Conservation (phyloP, 768 basidiomycete genomes). For the Mycena amicta region DNA sequence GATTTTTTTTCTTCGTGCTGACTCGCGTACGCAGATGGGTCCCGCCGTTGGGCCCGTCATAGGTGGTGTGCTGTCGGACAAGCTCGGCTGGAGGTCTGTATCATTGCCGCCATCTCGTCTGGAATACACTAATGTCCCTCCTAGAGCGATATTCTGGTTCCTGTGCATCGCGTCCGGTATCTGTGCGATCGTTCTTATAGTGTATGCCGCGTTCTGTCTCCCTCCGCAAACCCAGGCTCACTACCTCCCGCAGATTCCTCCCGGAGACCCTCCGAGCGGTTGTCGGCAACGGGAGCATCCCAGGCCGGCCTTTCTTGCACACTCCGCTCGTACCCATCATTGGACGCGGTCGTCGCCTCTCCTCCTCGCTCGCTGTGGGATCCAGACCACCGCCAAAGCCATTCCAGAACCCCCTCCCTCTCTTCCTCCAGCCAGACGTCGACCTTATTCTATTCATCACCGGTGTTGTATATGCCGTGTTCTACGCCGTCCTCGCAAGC, state of each 20-base stretch:
- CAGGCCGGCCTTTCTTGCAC: slow-evolving; percentile 37
- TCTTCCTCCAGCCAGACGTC: slow-evolving; percentile 61
- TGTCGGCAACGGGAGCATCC: slow-evolving; percentile 55
- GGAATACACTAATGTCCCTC: too few species aligned
- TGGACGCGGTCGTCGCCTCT: slow-evolving; percentile 30
- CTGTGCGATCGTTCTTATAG: slow-evolving; percentile 49
- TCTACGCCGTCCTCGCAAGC: slow-evolving; percentile 61
- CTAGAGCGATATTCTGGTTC: slow-evolving; percentile 66
- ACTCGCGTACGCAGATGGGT: slow-evolving; percentile 47
- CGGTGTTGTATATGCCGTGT: slow-evolving; percentile 54
- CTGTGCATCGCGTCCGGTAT: slow-evolving; percentile 49
- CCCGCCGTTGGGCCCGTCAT: slow-evolving; percentile 67
- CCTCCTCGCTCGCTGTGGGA: slow-evolving; percentile 30
- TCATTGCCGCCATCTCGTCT: too few species aligned
- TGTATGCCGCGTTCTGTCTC: slow-evolving; percentile 45
- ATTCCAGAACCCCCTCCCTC: slow-evolving; percentile 55
- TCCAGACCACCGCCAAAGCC: slow-evolving; percentile 25
- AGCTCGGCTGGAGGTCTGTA: slow-evolving; percentile 65
- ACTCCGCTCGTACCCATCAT: slow-evolving; percentile 55
- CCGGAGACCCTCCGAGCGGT: slow-evolving; percentile 57
- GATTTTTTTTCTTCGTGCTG: slow-evolving; percentile 7
- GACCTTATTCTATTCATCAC: slow-evolving; percentile 52
- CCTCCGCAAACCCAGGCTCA: too few species aligned
- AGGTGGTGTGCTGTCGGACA: slow-evolving; percentile 60
- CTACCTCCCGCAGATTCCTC: slow-evolving; percentile 46